A percentile compares a stretch with the other conserved stretches of the same genome.
Evolutionary conservation across 129 eudicot genomes (phyloP).

Genomic region (Saussurea involucrata): DNA sequence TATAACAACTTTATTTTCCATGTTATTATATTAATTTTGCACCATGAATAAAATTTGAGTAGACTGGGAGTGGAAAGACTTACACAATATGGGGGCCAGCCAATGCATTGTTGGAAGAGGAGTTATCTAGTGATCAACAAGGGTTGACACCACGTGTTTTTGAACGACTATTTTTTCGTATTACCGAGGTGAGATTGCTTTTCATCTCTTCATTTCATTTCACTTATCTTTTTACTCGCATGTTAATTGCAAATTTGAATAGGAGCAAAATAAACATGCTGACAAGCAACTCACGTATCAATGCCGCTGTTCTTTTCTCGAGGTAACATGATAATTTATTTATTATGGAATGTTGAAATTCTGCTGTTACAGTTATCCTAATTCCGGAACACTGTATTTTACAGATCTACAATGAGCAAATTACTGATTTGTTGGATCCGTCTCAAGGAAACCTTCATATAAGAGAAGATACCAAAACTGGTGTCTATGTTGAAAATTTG

Average conservation of each 20-base stretch:
- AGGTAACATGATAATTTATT: constrained; percentile 44
- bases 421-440: constrained; percentile 90
- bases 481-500: constrained; percentile 90
- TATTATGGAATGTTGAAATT: neutral
- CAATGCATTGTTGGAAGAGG: constrained; percentile 65
- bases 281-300: constrained; percentile 80
- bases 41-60: constrained; percentile 38
- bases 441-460: constrained; percentile 80
- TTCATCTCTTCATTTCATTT: neutral
- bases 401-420: constrained; percentile 96
- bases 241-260: constrained; percentile 5
- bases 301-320: constrained; percentile 97
- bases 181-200: constrained; percentile 57
- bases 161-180: constrained; percentile 68
- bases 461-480: constrained; percentile 92
- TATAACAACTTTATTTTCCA: neutral
- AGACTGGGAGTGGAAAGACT: constrained; percentile 99
- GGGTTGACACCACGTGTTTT: constrained; percentile 96
- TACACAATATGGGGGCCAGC: constrained; percentile 97
- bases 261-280: constrained; percentile 84
- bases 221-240: neutral
- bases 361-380: neutral
- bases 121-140: constrained; percentile 57
- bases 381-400: constrained; percentile 10
- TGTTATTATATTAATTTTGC: constrained; percentile 3